A percentile compares a stretch with the other conserved stretches of the same genome.
Conservation (phyloP, 768 basidiomycete species). For the Pleurotus citrinopileatus region DNA sequence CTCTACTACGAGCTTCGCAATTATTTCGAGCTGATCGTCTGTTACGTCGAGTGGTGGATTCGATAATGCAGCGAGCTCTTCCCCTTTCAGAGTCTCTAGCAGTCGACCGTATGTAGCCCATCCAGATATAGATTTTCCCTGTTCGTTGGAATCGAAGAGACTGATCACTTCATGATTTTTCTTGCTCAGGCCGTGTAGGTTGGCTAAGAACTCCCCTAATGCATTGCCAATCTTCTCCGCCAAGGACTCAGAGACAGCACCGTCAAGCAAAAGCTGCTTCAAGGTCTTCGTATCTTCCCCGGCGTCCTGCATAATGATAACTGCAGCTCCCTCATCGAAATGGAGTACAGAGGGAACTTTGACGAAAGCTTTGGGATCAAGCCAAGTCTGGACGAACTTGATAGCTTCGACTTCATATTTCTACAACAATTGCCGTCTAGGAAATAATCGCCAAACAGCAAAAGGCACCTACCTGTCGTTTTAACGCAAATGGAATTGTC, state of each 20-base stretch:
- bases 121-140: slow-evolving; percentile 35
- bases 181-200: slow-evolving; percentile 48
- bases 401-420: slow-evolving; percentile 33
- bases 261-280: slow-evolving; percentile 38
- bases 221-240: slow-evolving; percentile 46
- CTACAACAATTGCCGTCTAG: slow-evolving; percentile 17
- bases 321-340: slow-evolving; percentile 35
- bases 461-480: slow-evolving; percentile 47
- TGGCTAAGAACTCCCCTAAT: slow-evolving; percentile 54
- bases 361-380: slow-evolving; percentile 19
- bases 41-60: slow-evolving; percentile 35
- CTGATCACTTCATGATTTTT: slow-evolving; percentile 24
- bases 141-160: slow-evolving; percentile 31
- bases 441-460: not conserved
- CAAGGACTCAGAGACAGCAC: slow-evolving; percentile 24
- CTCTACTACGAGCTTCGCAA: slow-evolving; percentile 29
- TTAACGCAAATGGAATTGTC: slow-evolving; percentile 32
- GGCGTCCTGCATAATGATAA: slow-evolving; percentile 50
- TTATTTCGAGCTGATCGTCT: slow-evolving; percentile 27
- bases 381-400: slow-evolving; percentile 3
- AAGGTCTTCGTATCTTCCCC: slow-evolving; percentile 32
- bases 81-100: slow-evolving; percentile 28
- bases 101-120: slow-evolving; percentile 43
- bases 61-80: slow-evolving; percentile 27
- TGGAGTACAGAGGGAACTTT: slow-evolving; percentile 36